Base-by-base conservation (phyloP, 2,329 filamentous ascomycete genomes). In the Tricladium varicosporioides region DNA sequence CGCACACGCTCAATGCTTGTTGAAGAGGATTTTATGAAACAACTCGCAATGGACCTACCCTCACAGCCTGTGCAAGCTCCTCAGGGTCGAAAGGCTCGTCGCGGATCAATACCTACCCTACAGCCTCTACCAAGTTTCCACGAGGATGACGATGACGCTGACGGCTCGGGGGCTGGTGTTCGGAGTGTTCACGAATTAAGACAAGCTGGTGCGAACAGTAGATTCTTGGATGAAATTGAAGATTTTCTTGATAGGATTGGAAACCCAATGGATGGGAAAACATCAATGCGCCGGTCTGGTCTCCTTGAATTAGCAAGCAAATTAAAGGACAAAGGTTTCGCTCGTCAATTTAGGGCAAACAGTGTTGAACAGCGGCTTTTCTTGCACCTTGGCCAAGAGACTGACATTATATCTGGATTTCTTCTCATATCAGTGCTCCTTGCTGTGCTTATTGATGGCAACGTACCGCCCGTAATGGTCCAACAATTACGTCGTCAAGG, bases 261-360 rank as follows among this genome's bases (percentile, higher is more conserved):
- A 40, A 69, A 65, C 5, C 82, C 83, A 0, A 73, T 71, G 22
- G 64, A 67, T 13, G 74, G 76, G 36, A 70, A 78, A 5, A 74
- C 75, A 2, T 82, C 82, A 0, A 75, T 82, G 65, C 75, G 85
- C 60, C 76, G 84, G 53, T 79, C 80, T 52, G 83, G 82, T 1
- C 72, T 88, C 44, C 71, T 87, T 4, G 84, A 88, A 60, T 70
- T 88, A 44, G 80, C 80, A 1, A 76, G 79, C 46, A 85, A 83
- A 64, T 75, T 87, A 44, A 79, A 80, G 49, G 76, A 86, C 50
- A 85, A 85, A 65, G 77, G 76, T 0, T 92, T 89, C 64, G 76
- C 83, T 27, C 77, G 79, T 15, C 86, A 89, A 60, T 92, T 96
- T 65, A 80, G 88, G 16, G 86, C 92, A 60, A 86, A 91, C 63